Conservation (phyloP, 148 eudicot genomes). For the Chenopodium berlandieri region DNA sequence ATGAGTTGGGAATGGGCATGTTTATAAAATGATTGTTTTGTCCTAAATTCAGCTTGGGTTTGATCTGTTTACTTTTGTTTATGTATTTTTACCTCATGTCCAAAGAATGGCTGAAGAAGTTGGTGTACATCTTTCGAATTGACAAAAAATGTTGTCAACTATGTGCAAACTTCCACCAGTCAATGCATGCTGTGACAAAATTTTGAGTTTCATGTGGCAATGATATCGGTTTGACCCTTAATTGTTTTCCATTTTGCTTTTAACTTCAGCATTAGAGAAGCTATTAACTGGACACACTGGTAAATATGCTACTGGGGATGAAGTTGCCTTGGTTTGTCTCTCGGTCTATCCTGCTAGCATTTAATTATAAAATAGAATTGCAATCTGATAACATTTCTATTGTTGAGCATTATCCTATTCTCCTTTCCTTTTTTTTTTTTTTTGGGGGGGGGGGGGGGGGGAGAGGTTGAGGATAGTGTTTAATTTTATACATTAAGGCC, state of each 20-base stretch:
- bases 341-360: slow-evolving; percentile 15
- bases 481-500: neutral
- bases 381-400: neutral
- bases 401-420: neutral
- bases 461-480: neutral
- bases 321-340: slow-evolving; percentile 65
- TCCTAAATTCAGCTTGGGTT: neutral
- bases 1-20: neutral
- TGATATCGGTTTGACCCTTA: neutral
- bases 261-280: slow-evolving; percentile 75
- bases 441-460: neutral
- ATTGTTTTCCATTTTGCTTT: neutral
- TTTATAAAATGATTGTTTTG: too few species aligned
- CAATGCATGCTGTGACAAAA: neutral
- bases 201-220: neutral
- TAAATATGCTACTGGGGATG: slow-evolving; percentile 91
- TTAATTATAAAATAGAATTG: neutral
- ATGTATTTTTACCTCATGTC: neutral
- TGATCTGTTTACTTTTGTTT: neutral
- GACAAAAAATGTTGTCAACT: neutral
- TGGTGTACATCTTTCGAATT: neutral
- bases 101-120: neutral
- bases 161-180: neutral
- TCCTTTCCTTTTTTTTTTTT: neutral
- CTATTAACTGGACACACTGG: slow-evolving; percentile 61